These are phyloP conservation scores for Withania somnifera DNA, from an alignment of 305 asterid species.

Conservation along the genomic window DNA sequence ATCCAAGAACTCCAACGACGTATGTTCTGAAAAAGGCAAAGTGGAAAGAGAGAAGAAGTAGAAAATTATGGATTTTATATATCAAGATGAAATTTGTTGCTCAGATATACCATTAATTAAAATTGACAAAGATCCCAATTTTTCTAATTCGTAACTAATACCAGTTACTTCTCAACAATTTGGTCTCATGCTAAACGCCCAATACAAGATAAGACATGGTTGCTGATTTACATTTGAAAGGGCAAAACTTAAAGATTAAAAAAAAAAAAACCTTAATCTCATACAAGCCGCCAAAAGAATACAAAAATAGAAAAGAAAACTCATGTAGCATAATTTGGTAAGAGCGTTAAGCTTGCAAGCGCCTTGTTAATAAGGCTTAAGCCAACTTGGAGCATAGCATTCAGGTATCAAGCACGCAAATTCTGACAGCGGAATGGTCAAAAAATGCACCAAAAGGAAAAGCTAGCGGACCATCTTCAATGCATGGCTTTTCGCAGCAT, in stretches of 20 bases:
- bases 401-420: neutral
- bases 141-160: neutral
- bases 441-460: neutral
- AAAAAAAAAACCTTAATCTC: neutral
- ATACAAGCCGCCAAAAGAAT: neutral
- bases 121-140: neutral
- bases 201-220: neutral
- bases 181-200: neutral
- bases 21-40: neutral
- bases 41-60: neutral
- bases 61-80: neutral
- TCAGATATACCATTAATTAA: neutral
- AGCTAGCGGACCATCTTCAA: neutral
- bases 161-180: neutral
- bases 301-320: neutral
- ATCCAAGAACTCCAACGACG: neutral
- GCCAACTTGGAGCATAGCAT: neutral
- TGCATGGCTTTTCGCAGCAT: neutral
- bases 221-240: neutral
- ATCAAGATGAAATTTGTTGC: neutral
- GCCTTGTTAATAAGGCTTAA: neutral
- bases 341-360: neutral
- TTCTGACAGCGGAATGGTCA: neutral
- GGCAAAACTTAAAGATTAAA: no score
- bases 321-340: neutral